Evolutionary conservation across 306 rosid genomes (phyloP).

Genomic region (Cicer yamashitae): DNA sequence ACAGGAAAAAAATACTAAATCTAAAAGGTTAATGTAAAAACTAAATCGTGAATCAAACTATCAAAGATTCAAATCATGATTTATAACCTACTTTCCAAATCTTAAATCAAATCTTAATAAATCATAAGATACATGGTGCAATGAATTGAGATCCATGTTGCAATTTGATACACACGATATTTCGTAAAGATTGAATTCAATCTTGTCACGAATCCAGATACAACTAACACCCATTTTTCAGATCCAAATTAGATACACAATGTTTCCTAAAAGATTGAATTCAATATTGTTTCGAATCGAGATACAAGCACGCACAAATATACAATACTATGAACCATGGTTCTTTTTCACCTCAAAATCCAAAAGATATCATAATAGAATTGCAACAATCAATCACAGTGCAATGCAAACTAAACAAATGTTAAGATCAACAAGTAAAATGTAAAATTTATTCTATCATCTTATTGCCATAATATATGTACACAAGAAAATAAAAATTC

Average conservation of each 20-base stretch:
- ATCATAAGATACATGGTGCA: not conserved
- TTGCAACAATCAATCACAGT: slow-evolving; percentile 1
- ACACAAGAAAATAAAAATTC: slow-evolving; percentile 36
- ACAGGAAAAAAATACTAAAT: not conserved
- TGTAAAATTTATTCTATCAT: slow-evolving; percentile 36
- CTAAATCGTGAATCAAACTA: not conserved
- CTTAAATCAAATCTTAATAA: not conserved
- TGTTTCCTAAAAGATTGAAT: too few species aligned
- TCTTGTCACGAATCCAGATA: not conserved
- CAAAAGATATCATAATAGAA: not conserved
- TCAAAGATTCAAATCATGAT: not conserved
- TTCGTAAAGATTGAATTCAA: not conserved
- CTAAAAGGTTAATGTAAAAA: not conserved
- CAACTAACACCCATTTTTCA: too few species aligned
- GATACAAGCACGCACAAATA: too few species aligned
- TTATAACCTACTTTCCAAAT: not conserved
- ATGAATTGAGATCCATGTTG: not conserved
- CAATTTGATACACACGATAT: not conserved
- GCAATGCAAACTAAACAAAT: not conserved
- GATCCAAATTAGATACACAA: too few species aligned
- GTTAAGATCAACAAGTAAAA: not conserved
- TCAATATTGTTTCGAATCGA: too few species aligned
- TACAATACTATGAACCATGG: not conserved
- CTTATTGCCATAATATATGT: slow-evolving; percentile 48
- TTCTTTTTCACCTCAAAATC: not conserved